Conservation (phyloP, 371 early-diverging fungal species). For the Saksenaea vasiformis region DNA sequence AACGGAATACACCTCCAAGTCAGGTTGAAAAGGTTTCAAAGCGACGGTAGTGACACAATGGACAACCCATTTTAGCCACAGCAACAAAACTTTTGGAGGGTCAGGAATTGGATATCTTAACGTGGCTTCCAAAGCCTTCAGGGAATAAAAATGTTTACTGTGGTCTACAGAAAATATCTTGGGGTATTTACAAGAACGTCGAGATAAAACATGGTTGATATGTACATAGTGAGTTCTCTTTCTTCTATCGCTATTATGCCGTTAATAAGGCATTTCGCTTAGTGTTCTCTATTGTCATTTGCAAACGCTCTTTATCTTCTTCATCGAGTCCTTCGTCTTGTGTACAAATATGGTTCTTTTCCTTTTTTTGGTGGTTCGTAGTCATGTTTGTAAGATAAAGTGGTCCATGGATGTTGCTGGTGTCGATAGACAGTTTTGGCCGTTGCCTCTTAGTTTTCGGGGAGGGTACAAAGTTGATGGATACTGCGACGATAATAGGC, state of each 20-base stretch:
- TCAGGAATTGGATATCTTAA: too few species aligned
- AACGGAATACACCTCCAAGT: too few species aligned
- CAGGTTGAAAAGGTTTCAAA: too few species aligned
- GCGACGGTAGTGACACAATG: too few species aligned
- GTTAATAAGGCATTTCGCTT: not conserved
- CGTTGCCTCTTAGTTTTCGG: slow-evolving; percentile 10
- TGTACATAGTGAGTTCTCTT: not conserved
- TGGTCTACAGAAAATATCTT: too few species aligned
- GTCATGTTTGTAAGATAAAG: slow-evolving; percentile 47
- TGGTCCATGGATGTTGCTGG: slow-evolving; percentile 41
- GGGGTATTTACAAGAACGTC: not conserved
- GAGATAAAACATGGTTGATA: not conserved
- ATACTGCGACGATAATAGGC: slow-evolving; percentile 3
- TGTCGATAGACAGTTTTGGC: slow-evolving; percentile 43
- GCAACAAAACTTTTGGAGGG: too few species aligned
- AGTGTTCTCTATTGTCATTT: not conserved
- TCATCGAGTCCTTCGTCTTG: not conserved
- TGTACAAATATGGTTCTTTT: not conserved
- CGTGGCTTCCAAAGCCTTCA: too few species aligned
- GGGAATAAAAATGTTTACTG: too few species aligned
- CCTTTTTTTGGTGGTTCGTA: slow-evolving; percentile 38
- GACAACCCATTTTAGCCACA: too few species aligned
- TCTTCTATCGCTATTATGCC: not conserved
- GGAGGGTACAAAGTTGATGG: slow-evolving; percentile 7
- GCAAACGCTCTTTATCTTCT: not conserved